Evolutionary conservation across 2,329 filamentous ascomycete species (phyloP).

Genomic region (Endoconidiophora laricicola): DNA sequence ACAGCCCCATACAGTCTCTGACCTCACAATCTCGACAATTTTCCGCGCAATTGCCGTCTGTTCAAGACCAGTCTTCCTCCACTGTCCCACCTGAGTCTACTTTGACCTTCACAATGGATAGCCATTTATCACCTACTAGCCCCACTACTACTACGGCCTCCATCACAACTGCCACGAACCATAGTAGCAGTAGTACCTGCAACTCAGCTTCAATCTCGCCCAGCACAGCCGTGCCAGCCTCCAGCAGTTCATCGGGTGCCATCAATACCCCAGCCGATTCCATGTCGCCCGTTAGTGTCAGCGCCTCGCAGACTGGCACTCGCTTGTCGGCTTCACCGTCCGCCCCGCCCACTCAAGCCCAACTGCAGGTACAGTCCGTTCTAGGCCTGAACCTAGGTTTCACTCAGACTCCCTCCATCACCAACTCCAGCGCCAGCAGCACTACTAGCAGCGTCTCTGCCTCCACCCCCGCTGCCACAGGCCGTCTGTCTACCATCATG

Average conservation of each 20-base stretch:
- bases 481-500: neutral
- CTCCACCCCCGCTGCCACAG: neutral
- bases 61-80: neutral
- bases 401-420: neutral
- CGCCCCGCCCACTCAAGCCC: neutral
- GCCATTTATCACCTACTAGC: neutral
- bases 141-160: neutral
- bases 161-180: neutral
- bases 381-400: neutral
- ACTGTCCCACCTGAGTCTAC: neutral
- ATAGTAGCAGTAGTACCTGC: neutral
- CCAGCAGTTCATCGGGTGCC: neutral
- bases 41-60: neutral
- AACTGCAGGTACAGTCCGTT: neutral
- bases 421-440: neutral
- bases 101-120: too few relatives aligned
- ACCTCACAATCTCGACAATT: conserved; percentile 35
- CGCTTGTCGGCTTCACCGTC: neutral
- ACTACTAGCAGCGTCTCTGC: neutral
- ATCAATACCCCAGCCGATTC: conserved; percentile 6
- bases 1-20: conserved; percentile 17
- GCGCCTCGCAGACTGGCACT: neutral
- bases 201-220: neutral
- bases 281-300: conserved; percentile 3
- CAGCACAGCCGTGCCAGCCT: neutral